phyloP scores from a whole-genome alignment of 164 flowering plant genomes.

The Magnolia changhungtana region DNA sequence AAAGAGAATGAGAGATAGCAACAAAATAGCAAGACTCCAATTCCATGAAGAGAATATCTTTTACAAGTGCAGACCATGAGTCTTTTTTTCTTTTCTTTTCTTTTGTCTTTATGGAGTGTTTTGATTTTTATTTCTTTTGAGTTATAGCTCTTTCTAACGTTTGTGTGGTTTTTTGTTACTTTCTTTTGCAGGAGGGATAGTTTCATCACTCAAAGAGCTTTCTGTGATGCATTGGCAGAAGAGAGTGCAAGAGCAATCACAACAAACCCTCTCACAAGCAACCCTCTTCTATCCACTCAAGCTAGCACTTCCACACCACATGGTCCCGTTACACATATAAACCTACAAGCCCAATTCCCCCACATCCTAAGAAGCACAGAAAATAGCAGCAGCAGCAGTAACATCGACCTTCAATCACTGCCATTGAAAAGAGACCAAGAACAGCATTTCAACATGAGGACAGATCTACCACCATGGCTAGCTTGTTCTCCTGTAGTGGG shows the following conservation, averaged over 20 bases:
- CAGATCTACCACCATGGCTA: slow-evolving; percentile 61
- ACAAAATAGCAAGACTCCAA: slow-evolving; percentile 15
- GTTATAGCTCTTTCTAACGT: slow-evolving; percentile 17
- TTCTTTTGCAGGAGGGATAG: slow-evolving; percentile 79
- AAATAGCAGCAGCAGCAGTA: slow-evolving; percentile 7
- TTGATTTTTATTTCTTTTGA: neutral
- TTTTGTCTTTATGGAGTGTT: slow-evolving; percentile 7
- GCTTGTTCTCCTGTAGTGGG: slow-evolving; percentile 24
- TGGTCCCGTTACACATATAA: slow-evolving; percentile 9
- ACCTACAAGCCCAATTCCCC: slow-evolving; percentile 27
- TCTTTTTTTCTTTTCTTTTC: neutral
- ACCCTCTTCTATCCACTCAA: slow-evolving; percentile 23
- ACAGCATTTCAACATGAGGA: slow-evolving; percentile 20
- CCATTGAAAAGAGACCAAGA: slow-evolving; percentile 52
- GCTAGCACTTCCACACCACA: slow-evolving; percentile 22
- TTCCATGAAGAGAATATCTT: neutral
- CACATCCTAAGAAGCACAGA: slow-evolving; percentile 4
- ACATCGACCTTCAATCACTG: slow-evolving; percentile 30
- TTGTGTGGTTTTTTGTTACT: slow-evolving; percentile 9
- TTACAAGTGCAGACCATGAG: neutral
- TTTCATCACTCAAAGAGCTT: slow-evolving; percentile 93
- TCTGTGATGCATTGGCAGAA: slow-evolving; percentile 94
- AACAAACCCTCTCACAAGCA: neutral
- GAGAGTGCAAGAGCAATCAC: slow-evolving; percentile 65
- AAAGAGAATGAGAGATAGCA: slow-evolving; percentile 2